Evolutionary conservation across 257 asterid genomes (phyloP), one percentile per base, ranked within the genome.

Genomic region (Schizonepeta tenuifolia): DNA sequence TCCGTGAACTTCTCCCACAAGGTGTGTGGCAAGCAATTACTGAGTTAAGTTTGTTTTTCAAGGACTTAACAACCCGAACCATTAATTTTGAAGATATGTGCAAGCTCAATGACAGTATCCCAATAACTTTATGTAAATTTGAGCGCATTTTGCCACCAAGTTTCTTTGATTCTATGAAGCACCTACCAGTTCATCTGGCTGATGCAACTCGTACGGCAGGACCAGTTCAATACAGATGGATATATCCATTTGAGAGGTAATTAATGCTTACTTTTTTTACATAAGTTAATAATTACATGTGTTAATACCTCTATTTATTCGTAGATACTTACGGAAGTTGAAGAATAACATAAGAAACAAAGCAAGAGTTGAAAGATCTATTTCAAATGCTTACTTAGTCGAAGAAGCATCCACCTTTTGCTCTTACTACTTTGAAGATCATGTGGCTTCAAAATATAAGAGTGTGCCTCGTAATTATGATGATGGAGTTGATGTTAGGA

Each of bases 11-110:
- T 1, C 35, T n/a, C n/a, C n/a, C n/a, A n/a, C n/a, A n/a, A n/a
- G n/a, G n/a, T n/a, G n/a, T 63, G 13, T 64, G 40, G 69, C 14
- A 17, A 3, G 21, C 69, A 21, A 17, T 64, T 3, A 64, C 20
- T 13, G 69, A 64, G 17, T 8, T 64, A 51, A 41, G 69, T 12
- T 5, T 41, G 3, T 64, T 64, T 9, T 64, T 64, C 33, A 44
- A 22, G 43, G 69, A 44, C 5, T 18, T 62, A n/a, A 38, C 36
- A 9, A 5, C 69, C 8, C 20, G 18, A n/a, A 54, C 33, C 1
- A 20, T 54, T 2, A 54, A 10, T 1, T 8, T 9, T 54, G 60
- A 20, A 11, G 60, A 54, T 18, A 54, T 54, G 33, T 21, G 26
- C 21, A 4, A 26, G 1, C 6, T 54, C 0, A 13, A 21, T 18